Evolutionary conservation across 2,329 filamentous ascomycete genomes (phyloP).

Genomic region (Ophiostoma quercus): DNA sequence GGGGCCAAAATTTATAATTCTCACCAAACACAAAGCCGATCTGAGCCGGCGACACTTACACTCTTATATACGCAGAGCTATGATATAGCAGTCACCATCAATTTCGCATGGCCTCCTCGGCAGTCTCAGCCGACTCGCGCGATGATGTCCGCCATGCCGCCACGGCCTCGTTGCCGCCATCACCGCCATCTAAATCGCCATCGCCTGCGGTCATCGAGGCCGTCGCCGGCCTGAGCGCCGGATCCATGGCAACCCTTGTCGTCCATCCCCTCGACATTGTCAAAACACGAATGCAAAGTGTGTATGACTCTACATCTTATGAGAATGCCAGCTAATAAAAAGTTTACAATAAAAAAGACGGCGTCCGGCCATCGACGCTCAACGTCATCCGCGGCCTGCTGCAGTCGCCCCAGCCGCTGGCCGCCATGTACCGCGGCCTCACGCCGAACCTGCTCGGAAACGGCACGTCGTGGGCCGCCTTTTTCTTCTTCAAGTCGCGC

Average conservation of each 20-base stretch:
- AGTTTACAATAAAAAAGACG: conserved; percentile 47
- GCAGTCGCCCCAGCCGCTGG: conserved; percentile 50
- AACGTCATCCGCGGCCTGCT: conserved; percentile 49
- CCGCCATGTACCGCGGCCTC: conserved; percentile 80
- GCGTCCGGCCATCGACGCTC: conserved; percentile 43
- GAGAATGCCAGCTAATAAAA: neutral
- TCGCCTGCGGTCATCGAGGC: conserved; percentile 79
- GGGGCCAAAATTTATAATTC: neutral
- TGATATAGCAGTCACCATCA: neutral
- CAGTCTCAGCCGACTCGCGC: conserved; percentile 3
- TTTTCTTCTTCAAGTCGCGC: conserved; percentile 72
- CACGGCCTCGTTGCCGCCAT: neutral
- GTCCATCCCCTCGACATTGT: conserved; percentile 93
- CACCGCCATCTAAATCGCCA: conserved; percentile 34
- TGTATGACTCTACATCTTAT: conserved; percentile 25
- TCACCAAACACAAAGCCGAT: neutral
- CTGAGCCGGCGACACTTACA: neutral
- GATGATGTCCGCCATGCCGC: conserved; percentile 10
- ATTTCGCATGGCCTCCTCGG: conserved; percentile 13
- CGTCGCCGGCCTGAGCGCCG: conserved; percentile 83
- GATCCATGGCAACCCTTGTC: conserved; percentile 75
- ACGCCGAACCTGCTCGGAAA: conserved; percentile 89
- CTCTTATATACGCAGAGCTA: neutral
- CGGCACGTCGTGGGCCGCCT: conserved; percentile 81
- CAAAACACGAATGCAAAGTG: conserved; percentile 92